phyloP scores from a whole-genome alignment of 2,329 filamentous ascomycete genomes.

The Cercospora sesami region DNA sequence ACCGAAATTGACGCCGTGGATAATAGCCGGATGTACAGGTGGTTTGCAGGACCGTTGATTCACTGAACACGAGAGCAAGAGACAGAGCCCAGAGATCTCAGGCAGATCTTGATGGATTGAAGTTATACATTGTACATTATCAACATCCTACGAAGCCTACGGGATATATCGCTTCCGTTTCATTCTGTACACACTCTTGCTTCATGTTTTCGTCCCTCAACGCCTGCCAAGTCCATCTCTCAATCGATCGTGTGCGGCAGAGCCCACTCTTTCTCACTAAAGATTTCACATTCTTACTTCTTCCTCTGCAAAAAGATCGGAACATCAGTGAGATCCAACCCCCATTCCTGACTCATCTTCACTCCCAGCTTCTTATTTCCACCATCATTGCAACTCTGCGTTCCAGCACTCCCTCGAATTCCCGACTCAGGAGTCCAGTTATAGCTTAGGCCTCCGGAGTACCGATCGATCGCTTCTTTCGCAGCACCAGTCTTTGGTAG shows the following conservation, averaged over 20 bases:
- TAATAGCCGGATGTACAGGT: background rate
- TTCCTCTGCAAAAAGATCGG: constrained; percentile 39
- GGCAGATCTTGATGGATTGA: background rate
- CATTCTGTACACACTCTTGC: background rate
- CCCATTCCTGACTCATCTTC: constrained; percentile 38
- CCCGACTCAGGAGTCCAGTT: constrained; percentile 41
- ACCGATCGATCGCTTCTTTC: constrained; percentile 34
- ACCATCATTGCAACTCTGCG: constrained; percentile 30
- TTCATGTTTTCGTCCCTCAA: background rate
- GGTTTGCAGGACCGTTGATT: background rate
- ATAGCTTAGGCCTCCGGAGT: constrained; percentile 41
- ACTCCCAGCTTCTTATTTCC: constrained; percentile 38
- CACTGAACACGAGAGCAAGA: background rate
- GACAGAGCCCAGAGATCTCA: background rate
- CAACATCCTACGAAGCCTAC: background rate
- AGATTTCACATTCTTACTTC: background rate
- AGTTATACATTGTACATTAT: background rate
- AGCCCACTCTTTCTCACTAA: background rate
- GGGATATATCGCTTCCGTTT: background rate
- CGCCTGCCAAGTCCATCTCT: background rate
- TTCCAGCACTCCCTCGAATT: constrained; percentile 42
- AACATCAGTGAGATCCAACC: constrained; percentile 44
- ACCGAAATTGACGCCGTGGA: background rate
- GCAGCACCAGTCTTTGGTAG: constrained; percentile 9
- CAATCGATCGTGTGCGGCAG: background rate